phyloP scores from a whole-genome alignment of 441 rosid species.

The Codiaeum variegatum region DNA sequence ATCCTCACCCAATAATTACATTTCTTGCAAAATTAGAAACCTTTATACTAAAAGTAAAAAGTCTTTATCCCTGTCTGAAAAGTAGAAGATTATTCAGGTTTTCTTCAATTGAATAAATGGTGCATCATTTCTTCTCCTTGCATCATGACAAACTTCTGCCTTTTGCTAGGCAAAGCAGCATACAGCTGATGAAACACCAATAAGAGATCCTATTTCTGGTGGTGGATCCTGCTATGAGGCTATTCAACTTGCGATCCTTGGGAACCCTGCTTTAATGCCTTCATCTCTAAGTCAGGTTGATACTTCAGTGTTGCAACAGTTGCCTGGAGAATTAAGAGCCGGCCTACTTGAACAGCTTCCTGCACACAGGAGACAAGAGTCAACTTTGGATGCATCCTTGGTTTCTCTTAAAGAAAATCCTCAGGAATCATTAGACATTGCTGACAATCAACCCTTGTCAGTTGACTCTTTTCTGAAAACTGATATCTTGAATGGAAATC shows the following conservation, averaged over 20 bases:
- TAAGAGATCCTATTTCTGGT: constrained; percentile 25
- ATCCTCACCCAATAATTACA: background rate
- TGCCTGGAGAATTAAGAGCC: constrained; percentile 74
- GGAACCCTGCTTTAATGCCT: constrained; percentile 58
- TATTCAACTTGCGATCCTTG: constrained; percentile 18
- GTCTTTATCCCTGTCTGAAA: background rate
- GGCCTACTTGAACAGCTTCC: constrained; percentile 66
- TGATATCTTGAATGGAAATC: constrained; percentile 69
- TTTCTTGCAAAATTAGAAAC: background rate
- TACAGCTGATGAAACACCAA: constrained; percentile 26
- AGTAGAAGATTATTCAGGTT: background rate
- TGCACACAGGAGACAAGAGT: constrained; percentile 42
- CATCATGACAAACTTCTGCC: constrained; percentile 9
- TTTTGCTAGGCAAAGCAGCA: constrained; percentile 29
- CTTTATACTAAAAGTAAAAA: background rate
- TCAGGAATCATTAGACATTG: constrained; percentile 25
- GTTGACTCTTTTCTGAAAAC: constrained; percentile 20
- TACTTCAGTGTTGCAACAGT: constrained; percentile 62
- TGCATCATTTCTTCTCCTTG: background rate
- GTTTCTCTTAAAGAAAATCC: constrained; percentile 31
- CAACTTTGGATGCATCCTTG: constrained; percentile 30
- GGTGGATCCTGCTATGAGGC: constrained; percentile 31
- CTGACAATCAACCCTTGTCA: constrained; percentile 34
- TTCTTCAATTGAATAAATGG: background rate
- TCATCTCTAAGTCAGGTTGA: constrained; percentile 82